A percentile compares a stretch with the other conserved stretches of the same genome.
Evolutionary conservation across 2,329 filamentous ascomycete species (phyloP).

Genomic region (Diaporthe humulicola): DNA sequence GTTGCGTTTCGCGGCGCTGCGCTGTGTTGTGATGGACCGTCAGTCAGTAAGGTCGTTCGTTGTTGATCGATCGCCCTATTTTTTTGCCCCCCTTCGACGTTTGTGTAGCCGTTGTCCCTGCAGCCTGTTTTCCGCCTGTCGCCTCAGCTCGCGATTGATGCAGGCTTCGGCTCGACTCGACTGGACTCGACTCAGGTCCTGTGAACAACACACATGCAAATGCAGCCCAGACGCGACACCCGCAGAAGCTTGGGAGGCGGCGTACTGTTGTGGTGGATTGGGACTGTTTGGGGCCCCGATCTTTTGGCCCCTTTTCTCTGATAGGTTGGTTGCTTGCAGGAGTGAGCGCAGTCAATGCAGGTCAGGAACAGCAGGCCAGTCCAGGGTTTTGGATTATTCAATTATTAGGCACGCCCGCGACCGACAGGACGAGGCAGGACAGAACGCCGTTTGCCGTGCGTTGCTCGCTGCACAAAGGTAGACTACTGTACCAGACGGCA

Average conservation of each 20-base stretch:
- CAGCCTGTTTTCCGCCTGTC: constrained; percentile 12
- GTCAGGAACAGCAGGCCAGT: constrained; percentile 20
- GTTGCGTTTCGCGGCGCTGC: not conserved
- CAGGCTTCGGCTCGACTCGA: constrained; percentile 6
- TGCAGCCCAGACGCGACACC: constrained; percentile 39
- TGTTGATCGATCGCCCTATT: constrained; percentile 36
- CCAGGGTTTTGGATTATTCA: constrained; percentile 23
- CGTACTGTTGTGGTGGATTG: constrained; percentile 25
- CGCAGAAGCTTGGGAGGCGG: constrained; percentile 25
- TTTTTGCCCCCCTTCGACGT: constrained; percentile 32
- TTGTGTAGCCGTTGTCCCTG: constrained; percentile 15
- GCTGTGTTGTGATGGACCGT: constrained; percentile 25
- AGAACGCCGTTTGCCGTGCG: not conserved
- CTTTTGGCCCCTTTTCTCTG: constrained; percentile 34
- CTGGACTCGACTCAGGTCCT: constrained; percentile 27
- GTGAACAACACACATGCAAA: constrained; percentile 34
- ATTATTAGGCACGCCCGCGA: constrained; percentile 25
- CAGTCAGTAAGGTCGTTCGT: not conserved
- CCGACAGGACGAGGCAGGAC: constrained; percentile 1
- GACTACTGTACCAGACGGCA: not conserved
- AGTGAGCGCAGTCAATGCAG: constrained; percentile 30
- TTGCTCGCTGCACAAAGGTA: not conserved
- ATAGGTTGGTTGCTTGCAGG: constrained; percentile 33
- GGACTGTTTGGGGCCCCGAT: constrained; percentile 26
- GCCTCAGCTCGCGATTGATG: constrained; percentile 17